A percentile compares a stretch with the other conserved stretches of the same genome.
Evolutionary conservation across 345 rosid genomes (phyloP).

Genomic region (Draba incana): DNA sequence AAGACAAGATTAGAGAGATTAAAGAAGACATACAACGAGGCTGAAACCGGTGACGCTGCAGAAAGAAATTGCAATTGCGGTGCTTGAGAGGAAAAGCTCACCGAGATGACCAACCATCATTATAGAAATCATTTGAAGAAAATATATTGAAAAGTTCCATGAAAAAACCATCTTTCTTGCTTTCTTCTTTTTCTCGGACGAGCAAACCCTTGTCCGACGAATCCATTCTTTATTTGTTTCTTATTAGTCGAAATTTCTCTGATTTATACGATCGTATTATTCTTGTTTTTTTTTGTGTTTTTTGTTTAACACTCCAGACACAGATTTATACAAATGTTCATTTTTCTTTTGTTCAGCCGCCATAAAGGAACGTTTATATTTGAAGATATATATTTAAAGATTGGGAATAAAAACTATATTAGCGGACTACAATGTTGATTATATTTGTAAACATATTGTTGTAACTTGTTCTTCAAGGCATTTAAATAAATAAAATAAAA

Average conservation of each 20-base stretch:
- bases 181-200: slow-evolving; percentile 21
- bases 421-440: too few species aligned
- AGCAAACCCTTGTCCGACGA: slow-evolving; percentile 45
- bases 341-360: too few species aligned
- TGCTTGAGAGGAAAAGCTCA: slow-evolving; percentile 69
- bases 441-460: too few species aligned
- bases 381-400: too few species aligned
- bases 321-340: too few species aligned
- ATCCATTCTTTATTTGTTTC: slow-evolving; percentile 25
- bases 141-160: slow-evolving; percentile 53
- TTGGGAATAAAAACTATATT: too few species aligned
- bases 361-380: too few species aligned
- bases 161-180: slow-evolving; percentile 27
- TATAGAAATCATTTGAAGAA: slow-evolving; percentile 57
- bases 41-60: slow-evolving; percentile 75
- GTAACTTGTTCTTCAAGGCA: too few species aligned
- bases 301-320: too few species aligned
- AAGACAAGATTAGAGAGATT: background rate
- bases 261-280: too few species aligned
- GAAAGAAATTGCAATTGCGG: slow-evolving; percentile 76
- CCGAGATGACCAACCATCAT: slow-evolving; percentile 93
- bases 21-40: slow-evolving; percentile 54
- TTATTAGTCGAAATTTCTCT: background rate
- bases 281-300: too few species aligned
- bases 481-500: too few species aligned